Evolutionary conservation across 768 basidiomycete species (phyloP).

Genomic region (Epithele typhae): DNA sequence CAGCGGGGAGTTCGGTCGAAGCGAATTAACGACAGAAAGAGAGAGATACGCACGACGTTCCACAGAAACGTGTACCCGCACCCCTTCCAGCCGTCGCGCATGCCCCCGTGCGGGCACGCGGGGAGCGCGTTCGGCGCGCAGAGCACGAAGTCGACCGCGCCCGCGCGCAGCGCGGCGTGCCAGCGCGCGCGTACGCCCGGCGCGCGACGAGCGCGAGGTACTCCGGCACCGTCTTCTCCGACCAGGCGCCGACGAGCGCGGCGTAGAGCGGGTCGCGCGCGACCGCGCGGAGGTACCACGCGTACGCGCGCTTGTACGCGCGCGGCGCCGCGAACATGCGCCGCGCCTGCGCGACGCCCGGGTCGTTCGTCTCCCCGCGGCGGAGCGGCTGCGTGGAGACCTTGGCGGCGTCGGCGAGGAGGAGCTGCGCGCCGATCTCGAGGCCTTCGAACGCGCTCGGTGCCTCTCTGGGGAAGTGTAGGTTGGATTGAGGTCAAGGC

Average conservation of each 20-base stretch:
- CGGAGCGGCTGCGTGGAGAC: conserved; percentile 19
- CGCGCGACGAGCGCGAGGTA: conserved; percentile 26
- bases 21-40: no score
- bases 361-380: conserved; percentile 21
- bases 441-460: conserved; percentile 22
- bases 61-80: conserved; percentile 35
- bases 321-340: conserved; percentile 20
- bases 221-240: conserved; percentile 24
- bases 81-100: conserved; percentile 30
- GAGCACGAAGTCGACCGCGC: conserved; percentile 34
- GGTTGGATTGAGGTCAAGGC: not conserved
- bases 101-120: conserved; percentile 34
- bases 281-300: conserved; percentile 25
- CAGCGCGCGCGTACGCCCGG: conserved; percentile 26
- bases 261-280: conserved; percentile 21
- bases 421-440: conserved; percentile 18
- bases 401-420: conserved; percentile 22
- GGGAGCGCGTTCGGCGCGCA: conserved; percentile 37
- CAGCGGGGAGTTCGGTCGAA: not conserved
- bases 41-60: conserved; percentile 35
- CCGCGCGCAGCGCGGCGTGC: conserved; percentile 20
- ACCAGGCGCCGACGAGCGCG: conserved; percentile 20
- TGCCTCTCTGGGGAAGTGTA: conserved; percentile 24
- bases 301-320: conserved; percentile 24
- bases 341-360: conserved; percentile 17